These are phyloP conservation scores for Alternaria novae-zelandiae DNA, from an alignment of 2,329 filamentous ascomycete genomes.

Conservation along the genomic window DNA sequence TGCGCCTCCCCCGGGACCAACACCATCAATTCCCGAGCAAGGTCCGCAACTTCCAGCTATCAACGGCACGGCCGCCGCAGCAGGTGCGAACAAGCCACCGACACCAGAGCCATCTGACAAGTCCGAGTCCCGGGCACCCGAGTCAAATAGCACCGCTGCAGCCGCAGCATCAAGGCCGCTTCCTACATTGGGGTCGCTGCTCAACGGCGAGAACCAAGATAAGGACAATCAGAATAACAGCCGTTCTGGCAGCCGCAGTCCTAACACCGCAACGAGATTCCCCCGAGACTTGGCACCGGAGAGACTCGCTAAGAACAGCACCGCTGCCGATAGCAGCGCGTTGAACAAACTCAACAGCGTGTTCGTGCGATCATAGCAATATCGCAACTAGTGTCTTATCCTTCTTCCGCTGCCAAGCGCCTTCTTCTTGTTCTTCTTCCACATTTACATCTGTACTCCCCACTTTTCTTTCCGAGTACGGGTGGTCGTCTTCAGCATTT, in stretches of 20 bases:
- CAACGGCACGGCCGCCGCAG: conserved; percentile 30
- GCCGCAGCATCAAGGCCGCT: conserved; percentile 51
- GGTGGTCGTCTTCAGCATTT: conserved; percentile 25
- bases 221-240: conserved; percentile 43
- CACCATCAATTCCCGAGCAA: conserved; percentile 37
- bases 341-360: conserved; percentile 45
- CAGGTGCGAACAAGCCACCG: conserved; percentile 36
- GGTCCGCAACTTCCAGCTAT: conserved; percentile 47
- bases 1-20: conserved; percentile 26
- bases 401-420: background rate
- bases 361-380: conserved; percentile 36
- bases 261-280: conserved; percentile 38
- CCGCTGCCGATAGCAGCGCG: conserved; percentile 37
- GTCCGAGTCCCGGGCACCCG: conserved; percentile 52
- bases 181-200: conserved; percentile 50
- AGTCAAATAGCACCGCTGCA: conserved; percentile 31
- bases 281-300: conserved; percentile 42
- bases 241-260: conserved; percentile 53
- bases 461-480: background rate
- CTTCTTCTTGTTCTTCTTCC: background rate
- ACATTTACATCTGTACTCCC: background rate
- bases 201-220: conserved; percentile 38
- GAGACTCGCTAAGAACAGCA: conserved; percentile 41
- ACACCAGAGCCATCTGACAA: conserved; percentile 46
- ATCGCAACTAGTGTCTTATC: background rate